These are phyloP conservation scores for Nyctanthes arbortristis DNA, from an alignment of 257 asterid species.

Conservation along the genomic window DNA sequence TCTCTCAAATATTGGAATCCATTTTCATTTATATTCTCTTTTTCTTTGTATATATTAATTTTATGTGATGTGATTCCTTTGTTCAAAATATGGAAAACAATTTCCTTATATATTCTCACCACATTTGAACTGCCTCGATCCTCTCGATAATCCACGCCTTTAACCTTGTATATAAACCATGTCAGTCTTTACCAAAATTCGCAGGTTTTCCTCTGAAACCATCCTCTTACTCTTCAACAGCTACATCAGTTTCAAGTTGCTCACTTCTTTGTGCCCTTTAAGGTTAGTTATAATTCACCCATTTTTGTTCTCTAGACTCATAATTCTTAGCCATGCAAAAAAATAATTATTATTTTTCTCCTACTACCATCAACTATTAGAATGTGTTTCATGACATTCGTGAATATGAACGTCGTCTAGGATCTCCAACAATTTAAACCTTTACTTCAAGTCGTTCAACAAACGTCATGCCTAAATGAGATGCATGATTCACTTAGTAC, in stretches of 20 bases:
- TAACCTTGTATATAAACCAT: slow-evolving; percentile 53
- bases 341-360: not conserved
- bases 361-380: too few species aligned
- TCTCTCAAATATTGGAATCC: slow-evolving; percentile 42
- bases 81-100: slow-evolving; percentile 35
- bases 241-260: not conserved
- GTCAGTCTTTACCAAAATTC: slow-evolving; percentile 32
- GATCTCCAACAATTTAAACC: not conserved
- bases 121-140: too few species aligned
- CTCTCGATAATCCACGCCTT: slow-evolving; percentile 50
- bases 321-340: slow-evolving; percentile 12
- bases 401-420: too few species aligned
- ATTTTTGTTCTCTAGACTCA: not conserved
- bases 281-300: not conserved
- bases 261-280: not conserved
- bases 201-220: slow-evolving; percentile 5
- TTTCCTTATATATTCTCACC: too few species aligned
- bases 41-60: not conserved
- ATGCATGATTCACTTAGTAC: not conserved
- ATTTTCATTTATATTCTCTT: slow-evolving; percentile 18
- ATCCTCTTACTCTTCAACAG: slow-evolving; percentile 2
- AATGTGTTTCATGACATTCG: too few species aligned
- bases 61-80: not conserved
- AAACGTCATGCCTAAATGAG: not conserved
- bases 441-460: not conserved